A percentile compares a stretch with the other conserved stretches of the same genome.
Evolutionary conservation across 2,329 filamentous ascomycete species (phyloP).

Genomic region (Chrysoporthe deuterocubensis): DNA sequence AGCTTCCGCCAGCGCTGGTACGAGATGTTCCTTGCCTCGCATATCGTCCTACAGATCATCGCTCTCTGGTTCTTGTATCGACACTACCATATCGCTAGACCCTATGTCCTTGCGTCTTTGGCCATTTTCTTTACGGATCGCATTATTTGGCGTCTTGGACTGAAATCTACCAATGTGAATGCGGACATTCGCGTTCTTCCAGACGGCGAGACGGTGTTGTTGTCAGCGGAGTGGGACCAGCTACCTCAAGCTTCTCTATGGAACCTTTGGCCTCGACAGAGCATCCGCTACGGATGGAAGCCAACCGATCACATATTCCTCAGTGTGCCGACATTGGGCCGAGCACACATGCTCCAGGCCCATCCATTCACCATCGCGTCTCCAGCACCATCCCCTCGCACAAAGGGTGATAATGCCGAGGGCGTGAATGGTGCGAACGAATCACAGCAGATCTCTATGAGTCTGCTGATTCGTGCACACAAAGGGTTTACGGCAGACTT

Average conservation of each 20-base stretch:
- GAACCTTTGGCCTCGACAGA: conserved; percentile 33
- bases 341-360: conserved; percentile 58
- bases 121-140: conserved; percentile 62
- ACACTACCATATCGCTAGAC: conserved; percentile 56
- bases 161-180: conserved; percentile 52
- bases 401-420: too few relatives aligned
- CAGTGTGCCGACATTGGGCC: conserved; percentile 58
- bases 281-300: conserved; percentile 57
- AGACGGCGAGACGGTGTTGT: conserved; percentile 59
- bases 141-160: conserved; percentile 57
- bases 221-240: conserved; percentile 46
- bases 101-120: conserved; percentile 58
- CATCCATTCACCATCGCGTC: conserved; percentile 72
- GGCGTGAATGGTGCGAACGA: background rate
- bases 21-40: conserved; percentile 63
- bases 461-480: conserved; percentile 63
- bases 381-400: conserved; percentile 47
- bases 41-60: conserved; percentile 60
- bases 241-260: background rate
- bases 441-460: conserved; percentile 52
- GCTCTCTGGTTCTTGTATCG: conserved; percentile 62
- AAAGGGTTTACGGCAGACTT: conserved; percentile 63
- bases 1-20: conserved; percentile 65
- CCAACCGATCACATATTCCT: conserved; percentile 69
- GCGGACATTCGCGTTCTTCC: conserved; percentile 58